Conservation (phyloP, 129 eudicot species). For the Flaveria linearis region DNA sequence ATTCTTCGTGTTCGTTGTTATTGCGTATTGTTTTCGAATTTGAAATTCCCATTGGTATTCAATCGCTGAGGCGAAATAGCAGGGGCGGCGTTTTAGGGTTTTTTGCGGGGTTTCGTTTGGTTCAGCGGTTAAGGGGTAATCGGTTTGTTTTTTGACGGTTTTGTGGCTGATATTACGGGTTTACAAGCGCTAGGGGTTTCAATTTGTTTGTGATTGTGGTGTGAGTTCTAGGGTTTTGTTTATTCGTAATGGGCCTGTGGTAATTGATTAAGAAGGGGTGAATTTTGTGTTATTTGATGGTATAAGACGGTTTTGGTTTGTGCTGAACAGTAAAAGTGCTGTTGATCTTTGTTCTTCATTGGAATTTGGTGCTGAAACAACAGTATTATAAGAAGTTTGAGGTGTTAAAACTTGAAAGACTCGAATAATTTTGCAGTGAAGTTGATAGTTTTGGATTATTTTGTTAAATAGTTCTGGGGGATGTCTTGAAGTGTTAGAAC, state of each 20-base stretch:
- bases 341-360: slow-evolving; percentile 33
- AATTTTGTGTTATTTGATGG: slow-evolving; percentile 17
- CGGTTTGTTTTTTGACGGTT: slow-evolving; percentile 23
- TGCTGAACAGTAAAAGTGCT: slow-evolving; percentile 11
- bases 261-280: slow-evolving; percentile 27
- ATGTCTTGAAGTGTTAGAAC: slow-evolving; percentile 20
- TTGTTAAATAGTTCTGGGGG: slow-evolving; percentile 19
- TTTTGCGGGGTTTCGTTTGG: slow-evolving; percentile 28
- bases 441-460: slow-evolving; percentile 37
- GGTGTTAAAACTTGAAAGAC: slow-evolving; percentile 23
- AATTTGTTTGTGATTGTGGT: slow-evolving; percentile 15
- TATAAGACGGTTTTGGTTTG: neutral
- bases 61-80: slow-evolving; percentile 19
- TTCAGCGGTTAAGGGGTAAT: slow-evolving; percentile 31
- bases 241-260: slow-evolving; percentile 29
- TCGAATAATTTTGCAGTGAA: slow-evolving; percentile 21
- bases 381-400: slow-evolving; percentile 22
- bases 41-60: slow-evolving; percentile 9
- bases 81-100: slow-evolving; percentile 43
- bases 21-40: slow-evolving; percentile 12
- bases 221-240: slow-evolving; percentile 62
- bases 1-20: slow-evolving; percentile 20
- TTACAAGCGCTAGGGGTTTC: slow-evolving; percentile 37
- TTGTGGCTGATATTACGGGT: slow-evolving; percentile 21
- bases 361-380: slow-evolving; percentile 25